Base-by-base conservation (phyloP, 169 alveolate genomes). In the Babesia bigemina region DNA sequence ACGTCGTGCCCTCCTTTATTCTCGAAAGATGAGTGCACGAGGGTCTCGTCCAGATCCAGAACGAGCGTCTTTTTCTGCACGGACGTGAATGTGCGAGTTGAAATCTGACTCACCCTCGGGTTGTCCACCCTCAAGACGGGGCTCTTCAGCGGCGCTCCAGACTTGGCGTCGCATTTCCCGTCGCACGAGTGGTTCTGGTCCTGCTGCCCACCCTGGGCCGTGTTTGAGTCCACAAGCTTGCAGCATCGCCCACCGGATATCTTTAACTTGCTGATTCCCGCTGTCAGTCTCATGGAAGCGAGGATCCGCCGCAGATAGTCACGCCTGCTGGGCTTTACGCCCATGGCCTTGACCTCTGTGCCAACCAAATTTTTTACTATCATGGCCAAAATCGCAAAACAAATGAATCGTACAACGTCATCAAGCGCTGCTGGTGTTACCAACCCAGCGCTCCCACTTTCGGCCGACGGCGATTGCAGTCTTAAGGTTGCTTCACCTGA, bases 21-120 rank as follows among this genome's bases (percentile, higher is more conserved):
- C 14, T 63, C 85, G 29, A 73, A 73, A 17, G 75, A 57, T 22
- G 89, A 82, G 48, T 82, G 89, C 36, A 88, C 77, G 24, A 88
- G 66, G 0, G 93, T 88, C 69, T 88, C 93, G 47, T 88, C 93
- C 63, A 88, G 70, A 52, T 88, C 93, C 11, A 88, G 60, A 2
- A 88, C 93, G n/a, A 88, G 63, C 2, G 92, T 88, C 74, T 79
- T 79, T 56, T 60, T 79, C 87, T 79, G 74, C 56, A 42, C 4
- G 19, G 42, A 17, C 29, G 26, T 50, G 26, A 19, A 53, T 26
- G 2, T 1, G n/a, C 36, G 58, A 0, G 2, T 33, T 33, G 39
- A 2, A 33, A 6, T 6, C 10, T 4, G 39, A 33, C 39, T 33
- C 39, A 33, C 39, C 39, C 39, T 33, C 2, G 39, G 39, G 39